phyloP scores from a whole-genome alignment of 2,329 filamentous ascomycete species.

The Aspergillus unguis region DNA sequence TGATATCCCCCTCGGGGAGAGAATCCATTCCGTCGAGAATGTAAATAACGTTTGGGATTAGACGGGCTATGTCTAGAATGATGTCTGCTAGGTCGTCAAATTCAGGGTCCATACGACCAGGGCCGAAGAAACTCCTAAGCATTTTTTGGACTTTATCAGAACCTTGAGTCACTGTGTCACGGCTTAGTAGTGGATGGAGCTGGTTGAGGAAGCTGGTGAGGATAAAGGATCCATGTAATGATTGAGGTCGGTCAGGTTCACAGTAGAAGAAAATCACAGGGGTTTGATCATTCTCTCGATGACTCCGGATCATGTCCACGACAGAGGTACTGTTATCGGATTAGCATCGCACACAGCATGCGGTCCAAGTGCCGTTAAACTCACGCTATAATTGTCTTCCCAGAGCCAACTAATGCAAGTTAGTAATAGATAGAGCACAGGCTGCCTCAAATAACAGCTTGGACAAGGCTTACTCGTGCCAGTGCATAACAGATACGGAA shows the following conservation, averaged over 20 bases:
- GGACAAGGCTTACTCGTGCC: slow-evolving; percentile 19
- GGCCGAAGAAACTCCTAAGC: slow-evolving; percentile 12
- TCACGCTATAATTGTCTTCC: slow-evolving; percentile 17
- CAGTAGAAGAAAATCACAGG: slow-evolving; percentile 21
- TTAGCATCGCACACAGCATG: not conserved
- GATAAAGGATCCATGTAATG: slow-evolving; percentile 8
- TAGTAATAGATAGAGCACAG: not conserved
- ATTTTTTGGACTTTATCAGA: not conserved
- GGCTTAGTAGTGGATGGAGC: slow-evolving; percentile 11
- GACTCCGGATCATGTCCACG: slow-evolving; percentile 9
- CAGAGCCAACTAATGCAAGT: slow-evolving; percentile 12
- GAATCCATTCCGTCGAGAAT: slow-evolving; percentile 21
- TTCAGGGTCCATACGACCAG: slow-evolving; percentile 14
- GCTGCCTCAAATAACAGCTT: not conserved
- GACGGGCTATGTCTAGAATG: slow-evolving; percentile 11
- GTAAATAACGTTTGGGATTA: slow-evolving; percentile 14
- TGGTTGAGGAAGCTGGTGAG: slow-evolving; percentile 22
- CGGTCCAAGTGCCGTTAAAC: not conserved
- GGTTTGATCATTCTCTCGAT: not conserved
- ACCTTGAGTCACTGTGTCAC: not conserved
- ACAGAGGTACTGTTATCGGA: slow-evolving; percentile 4
- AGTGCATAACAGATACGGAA: slow-evolving; percentile 19
- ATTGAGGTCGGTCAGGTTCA: slow-evolving; percentile 12
- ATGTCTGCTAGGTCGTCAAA: slow-evolving; percentile 17
- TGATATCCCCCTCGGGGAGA: slow-evolving; percentile 8